phyloP scores from a whole-genome alignment of 2,329 filamentous ascomycete species.

The Penicillium hesseltinei region DNA sequence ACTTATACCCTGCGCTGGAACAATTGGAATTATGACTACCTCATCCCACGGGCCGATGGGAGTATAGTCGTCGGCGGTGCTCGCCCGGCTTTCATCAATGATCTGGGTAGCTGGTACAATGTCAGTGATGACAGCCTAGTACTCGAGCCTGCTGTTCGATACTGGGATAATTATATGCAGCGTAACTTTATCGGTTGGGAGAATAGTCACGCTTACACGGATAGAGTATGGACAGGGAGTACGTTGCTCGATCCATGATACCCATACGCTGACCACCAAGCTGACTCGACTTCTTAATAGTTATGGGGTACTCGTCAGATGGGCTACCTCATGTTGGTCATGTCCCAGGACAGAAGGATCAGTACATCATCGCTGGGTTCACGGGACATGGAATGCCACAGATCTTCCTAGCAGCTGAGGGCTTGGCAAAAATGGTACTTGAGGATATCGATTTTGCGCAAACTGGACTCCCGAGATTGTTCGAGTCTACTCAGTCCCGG shows the following conservation, averaged over 20 bases:
- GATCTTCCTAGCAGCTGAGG: constrained; percentile 60
- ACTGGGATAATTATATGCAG: constrained; percentile 43
- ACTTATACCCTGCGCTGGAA: constrained; percentile 64
- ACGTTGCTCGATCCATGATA: constrained; percentile 14
- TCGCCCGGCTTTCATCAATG: constrained; percentile 45
- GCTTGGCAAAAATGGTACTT: constrained; percentile 55
- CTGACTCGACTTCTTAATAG: constrained; percentile 22
- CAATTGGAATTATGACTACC: constrained; percentile 62
- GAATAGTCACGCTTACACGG: constrained; percentile 30
- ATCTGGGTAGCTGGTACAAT: constrained; percentile 46
- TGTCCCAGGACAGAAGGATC: constrained; percentile 43
- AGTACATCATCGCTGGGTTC: constrained; percentile 61
- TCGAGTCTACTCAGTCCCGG: constrained; percentile 29
- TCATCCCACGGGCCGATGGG: constrained; percentile 57
- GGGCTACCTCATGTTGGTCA: constrained; percentile 54
- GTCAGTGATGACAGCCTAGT: constrained; percentile 50
- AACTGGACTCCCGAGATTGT: constrained; percentile 34
- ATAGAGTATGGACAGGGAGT: constrained; percentile 39
- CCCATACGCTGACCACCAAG: neutral
- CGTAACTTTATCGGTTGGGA: constrained; percentile 39
- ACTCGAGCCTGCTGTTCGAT: constrained; percentile 43
- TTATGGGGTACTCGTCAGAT: constrained; percentile 54
- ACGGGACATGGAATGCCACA: constrained; percentile 68
- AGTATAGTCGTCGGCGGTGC: constrained; percentile 63
- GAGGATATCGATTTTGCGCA: constrained; percentile 24